Conservation (phyloP, 2,329 filamentous ascomycete genomes). For the Exophiala phaeomuriformis region DNA sequence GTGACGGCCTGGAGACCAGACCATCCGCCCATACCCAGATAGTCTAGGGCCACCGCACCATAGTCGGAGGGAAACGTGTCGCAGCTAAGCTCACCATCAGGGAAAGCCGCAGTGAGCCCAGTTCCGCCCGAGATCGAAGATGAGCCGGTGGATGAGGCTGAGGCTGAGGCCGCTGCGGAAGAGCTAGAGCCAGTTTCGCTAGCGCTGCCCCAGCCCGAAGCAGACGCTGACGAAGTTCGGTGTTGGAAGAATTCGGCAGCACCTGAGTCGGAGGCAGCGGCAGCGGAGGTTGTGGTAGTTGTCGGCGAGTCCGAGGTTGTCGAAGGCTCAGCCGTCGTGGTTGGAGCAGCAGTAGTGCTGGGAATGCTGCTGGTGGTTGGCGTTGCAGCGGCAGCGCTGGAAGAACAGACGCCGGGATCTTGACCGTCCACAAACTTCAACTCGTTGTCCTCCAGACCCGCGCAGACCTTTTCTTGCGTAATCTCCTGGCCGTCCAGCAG, state of each 20-base stretch:
- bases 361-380: slow-evolving; percentile 21
- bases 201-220: slow-evolving; percentile 27
- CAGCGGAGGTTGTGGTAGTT: slow-evolving; percentile 33
- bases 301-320: slow-evolving; percentile 16
- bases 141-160: slow-evolving; percentile 23
- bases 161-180: slow-evolving; percentile 1
- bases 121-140: slow-evolving; percentile 30
- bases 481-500: slow-evolving; percentile 60
- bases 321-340: slow-evolving; percentile 21
- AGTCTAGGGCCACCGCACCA: slow-evolving; percentile 64
- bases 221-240: slow-evolving; percentile 28
- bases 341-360: neutral
- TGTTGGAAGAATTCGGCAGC: slow-evolving; percentile 48
- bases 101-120: slow-evolving; percentile 64
- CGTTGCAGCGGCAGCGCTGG: slow-evolving; percentile 33
- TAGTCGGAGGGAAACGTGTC: slow-evolving; percentile 68
- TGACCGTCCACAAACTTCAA: slow-evolving; percentile 58
- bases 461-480: slow-evolving; percentile 56
- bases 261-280: slow-evolving; percentile 28
- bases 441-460: slow-evolving; percentile 63
- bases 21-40: slow-evolving; percentile 67
- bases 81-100: slow-evolving; percentile 66
- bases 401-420: slow-evolving; percentile 49
- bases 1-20: slow-evolving; percentile 65
- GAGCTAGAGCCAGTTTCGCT: slow-evolving; percentile 27